Conservation (phyloP, 257 asterid species). For the Przewalskia tangutica region DNA sequence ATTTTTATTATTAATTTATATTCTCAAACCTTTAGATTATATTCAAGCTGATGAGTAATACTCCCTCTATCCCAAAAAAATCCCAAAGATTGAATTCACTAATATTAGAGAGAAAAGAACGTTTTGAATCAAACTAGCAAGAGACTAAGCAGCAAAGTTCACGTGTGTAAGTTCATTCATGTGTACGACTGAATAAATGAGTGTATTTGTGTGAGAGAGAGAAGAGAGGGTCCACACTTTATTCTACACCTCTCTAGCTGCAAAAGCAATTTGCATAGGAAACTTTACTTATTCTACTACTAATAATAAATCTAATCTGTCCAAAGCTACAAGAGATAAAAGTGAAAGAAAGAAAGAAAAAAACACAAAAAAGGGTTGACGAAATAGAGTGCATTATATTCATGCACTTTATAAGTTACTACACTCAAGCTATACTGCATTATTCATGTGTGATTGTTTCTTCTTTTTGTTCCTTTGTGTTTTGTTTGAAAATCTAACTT, state of each 20-base stretch:
- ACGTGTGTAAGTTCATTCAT: not conserved
- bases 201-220: not conserved
- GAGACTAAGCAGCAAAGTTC: not conserved
- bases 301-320: slow-evolving; percentile 12
- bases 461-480: slow-evolving; percentile 36
- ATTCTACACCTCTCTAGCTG: slow-evolving; percentile 15
- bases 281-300: slow-evolving; percentile 6
- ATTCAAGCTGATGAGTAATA: no score
- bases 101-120: not conserved
- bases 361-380: slow-evolving; percentile 43
- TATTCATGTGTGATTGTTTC: slow-evolving; percentile 5
- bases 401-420: not conserved
- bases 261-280: slow-evolving; percentile 20
- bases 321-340: not conserved
- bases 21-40: no score
- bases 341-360: slow-evolving; percentile 1
- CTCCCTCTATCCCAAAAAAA: no score
- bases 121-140: not conserved
- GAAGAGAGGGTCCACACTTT: slow-evolving; percentile 3
- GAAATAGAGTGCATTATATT: slow-evolving; percentile 1
- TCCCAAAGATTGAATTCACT: not conserved
- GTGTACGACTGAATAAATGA: not conserved
- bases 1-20: no score
- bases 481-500: slow-evolving; percentile 26
- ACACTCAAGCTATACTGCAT: not conserved